Percentiles rank a stretch among this genome's conserved stretches.
Conservation (phyloP, 2,329 filamentous ascomycete genomes). For the Xylogone sp. region DNA sequence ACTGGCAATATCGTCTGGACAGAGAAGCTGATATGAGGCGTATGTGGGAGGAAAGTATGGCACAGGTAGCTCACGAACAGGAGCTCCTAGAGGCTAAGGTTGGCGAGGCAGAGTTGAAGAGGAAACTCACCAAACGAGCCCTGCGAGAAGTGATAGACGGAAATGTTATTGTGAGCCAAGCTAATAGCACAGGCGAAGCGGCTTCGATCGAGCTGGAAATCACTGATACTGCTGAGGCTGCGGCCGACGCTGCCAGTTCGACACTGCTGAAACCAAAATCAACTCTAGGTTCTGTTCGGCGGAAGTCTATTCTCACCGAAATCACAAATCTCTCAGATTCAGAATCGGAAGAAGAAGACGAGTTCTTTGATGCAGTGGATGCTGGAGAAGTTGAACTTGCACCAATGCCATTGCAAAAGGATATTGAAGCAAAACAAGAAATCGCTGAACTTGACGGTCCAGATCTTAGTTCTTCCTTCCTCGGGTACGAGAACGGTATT, state of each 20-base stretch:
- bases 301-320: constrained; percentile 65
- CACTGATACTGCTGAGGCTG: constrained; percentile 30
- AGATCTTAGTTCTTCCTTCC: constrained; percentile 75
- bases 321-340: constrained; percentile 69
- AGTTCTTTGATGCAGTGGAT: constrained; percentile 97
- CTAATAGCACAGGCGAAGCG: constrained; percentile 19
- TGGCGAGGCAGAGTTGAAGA: constrained; percentile 85
- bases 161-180: constrained; percentile 47
- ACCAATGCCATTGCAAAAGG: constrained; percentile 51
- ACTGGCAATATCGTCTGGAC: constrained; percentile 94
- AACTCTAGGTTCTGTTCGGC: constrained; percentile 43
- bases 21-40: constrained; percentile 86
- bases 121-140: constrained; percentile 83
- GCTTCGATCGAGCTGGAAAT: constrained; percentile 20
- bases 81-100: constrained; percentile 85
- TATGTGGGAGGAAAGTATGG: constrained; percentile 99
- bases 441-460: constrained; percentile 42
- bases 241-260: constrained; percentile 32
- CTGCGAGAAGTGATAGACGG: constrained; percentile 77
- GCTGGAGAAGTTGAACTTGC: constrained; percentile 84
- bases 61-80: constrained; percentile 89
- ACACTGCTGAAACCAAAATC: constrained; percentile 34
- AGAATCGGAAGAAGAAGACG: constrained; percentile 79
- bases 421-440: constrained; percentile 25
- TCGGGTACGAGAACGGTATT: constrained; percentile 87